Conservation (phyloP, 1,139 yeast species). For the Lodderomyces elongisporus region DNA sequence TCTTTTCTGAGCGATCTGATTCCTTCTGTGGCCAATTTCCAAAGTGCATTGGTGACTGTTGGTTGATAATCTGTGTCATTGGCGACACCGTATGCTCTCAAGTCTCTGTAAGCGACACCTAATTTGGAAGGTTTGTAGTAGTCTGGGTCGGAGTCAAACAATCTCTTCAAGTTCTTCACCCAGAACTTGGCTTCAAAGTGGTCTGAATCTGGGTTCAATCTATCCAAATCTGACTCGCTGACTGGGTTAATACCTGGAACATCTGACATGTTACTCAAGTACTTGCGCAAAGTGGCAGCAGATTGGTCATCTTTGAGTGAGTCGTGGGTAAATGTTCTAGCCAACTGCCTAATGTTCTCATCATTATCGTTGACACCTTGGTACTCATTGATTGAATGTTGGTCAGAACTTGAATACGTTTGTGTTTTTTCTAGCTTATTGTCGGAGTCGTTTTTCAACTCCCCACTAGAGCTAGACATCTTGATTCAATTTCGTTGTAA, state of each 20-base stretch:
- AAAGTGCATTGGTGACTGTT: conserved; percentile 55
- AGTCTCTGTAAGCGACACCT: conserved; percentile 64
- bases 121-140: conserved; percentile 58
- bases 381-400: conserved; percentile 7
- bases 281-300: conserved; percentile 17
- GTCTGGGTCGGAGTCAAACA: conserved; percentile 5
- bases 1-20: conserved; percentile 40
- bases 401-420: conserved; percentile 2
- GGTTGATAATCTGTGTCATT: conserved; percentile 77
- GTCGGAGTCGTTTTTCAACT: conserved; percentile 2
- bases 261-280: conserved; percentile 46
- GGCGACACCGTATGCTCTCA: conserved; percentile 72
- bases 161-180: conserved; percentile 63
- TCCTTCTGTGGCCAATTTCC: conserved; percentile 17
- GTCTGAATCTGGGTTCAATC: conserved; percentile 13
- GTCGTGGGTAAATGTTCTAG: conserved; percentile 26
- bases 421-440: conserved; percentile 1
- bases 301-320: conserved; percentile 19
- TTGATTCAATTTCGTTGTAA: no score
- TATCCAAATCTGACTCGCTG: conserved; percentile 8
- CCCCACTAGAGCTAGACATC: background rate
- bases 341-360: conserved; percentile 23
- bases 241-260: conserved; percentile 49
- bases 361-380: conserved; percentile 10
- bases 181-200: conserved; percentile 42